These are phyloP conservation scores for Talaromyces sp. DNA, from an alignment of 2,329 filamentous ascomycete genomes.

Conservation along the genomic window DNA sequence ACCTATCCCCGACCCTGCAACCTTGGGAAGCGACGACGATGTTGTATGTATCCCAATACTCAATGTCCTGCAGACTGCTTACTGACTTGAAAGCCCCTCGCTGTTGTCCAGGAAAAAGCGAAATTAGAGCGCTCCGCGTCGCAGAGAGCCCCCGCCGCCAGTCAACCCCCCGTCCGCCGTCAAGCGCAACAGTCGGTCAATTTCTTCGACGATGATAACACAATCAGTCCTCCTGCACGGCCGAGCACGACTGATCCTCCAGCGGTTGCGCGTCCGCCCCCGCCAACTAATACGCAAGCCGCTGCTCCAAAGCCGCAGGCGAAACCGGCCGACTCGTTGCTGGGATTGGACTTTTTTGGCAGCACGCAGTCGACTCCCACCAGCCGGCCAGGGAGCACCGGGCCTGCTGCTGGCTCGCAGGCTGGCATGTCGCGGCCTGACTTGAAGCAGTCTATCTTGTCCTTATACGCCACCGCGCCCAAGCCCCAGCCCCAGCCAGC, in stretches of 20 bases:
- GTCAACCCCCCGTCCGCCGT: constrained; percentile 39
- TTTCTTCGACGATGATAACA: constrained; percentile 70
- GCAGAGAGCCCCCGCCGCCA: constrained; percentile 38
- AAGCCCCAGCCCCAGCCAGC: constrained; percentile 71
- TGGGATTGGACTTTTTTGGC: constrained; percentile 90
- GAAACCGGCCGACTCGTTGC: constrained; percentile 75
- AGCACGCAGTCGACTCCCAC: constrained; percentile 63
- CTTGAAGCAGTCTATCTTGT: constrained; percentile 94
- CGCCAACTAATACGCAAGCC: constrained; percentile 51
- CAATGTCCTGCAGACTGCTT: neutral
- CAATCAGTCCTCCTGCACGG: constrained; percentile 56
- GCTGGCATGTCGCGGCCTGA: constrained; percentile 75
- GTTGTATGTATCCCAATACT: constrained; percentile 41
- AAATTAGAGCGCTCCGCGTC: constrained; percentile 59
- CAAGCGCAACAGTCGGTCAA: constrained; percentile 57
- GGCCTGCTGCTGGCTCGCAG: constrained; percentile 53
- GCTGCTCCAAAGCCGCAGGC: constrained; percentile 49
- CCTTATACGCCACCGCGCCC: constrained; percentile 80
- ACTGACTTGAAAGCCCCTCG: constrained; percentile 48
- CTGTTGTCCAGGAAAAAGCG: constrained; percentile 64
- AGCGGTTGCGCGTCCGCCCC: constrained; percentile 54
- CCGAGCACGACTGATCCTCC: constrained; percentile 67
- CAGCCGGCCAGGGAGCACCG: constrained; percentile 72
- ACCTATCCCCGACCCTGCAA: constrained; percentile 84
- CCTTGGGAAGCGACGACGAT: constrained; percentile 84